Evolutionary conservation across 305 asterid genomes (phyloP).

Genomic region (Ilex paraguariensis): DNA sequence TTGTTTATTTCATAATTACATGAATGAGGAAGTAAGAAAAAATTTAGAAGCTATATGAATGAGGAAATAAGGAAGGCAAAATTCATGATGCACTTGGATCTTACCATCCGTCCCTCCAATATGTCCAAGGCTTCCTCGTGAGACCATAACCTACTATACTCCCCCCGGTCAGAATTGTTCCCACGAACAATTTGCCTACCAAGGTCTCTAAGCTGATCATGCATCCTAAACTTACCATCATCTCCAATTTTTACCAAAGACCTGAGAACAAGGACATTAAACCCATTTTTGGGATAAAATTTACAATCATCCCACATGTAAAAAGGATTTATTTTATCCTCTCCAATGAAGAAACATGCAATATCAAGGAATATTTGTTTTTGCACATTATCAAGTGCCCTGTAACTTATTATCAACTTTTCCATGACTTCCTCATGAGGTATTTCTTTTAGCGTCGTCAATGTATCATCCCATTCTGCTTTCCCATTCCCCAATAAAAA

Average conservation of each 20-base stretch:
- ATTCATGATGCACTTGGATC: neutral
- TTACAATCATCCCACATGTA: neutral
- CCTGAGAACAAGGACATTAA: neutral
- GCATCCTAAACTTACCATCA: neutral
- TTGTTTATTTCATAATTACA: too few species aligned
- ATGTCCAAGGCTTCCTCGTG: neutral
- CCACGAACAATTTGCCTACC: neutral
- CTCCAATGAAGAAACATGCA: neutral
- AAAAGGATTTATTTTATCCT: neutral
- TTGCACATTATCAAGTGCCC: neutral
- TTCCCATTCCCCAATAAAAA: neutral
- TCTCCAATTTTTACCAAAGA: neutral
- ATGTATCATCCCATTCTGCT: neutral
- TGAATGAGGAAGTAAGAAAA: too few species aligned
- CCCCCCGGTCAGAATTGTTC: neutral
- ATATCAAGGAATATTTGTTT: constrained; percentile 2
- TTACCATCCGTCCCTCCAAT: neutral
- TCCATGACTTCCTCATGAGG: constrained; percentile 1
- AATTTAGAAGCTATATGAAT: neutral
- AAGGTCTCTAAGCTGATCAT: neutral
- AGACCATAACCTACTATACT: neutral
- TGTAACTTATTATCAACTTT: constrained; percentile 6
- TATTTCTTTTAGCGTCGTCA: constrained; percentile 1
- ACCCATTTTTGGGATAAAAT: neutral
- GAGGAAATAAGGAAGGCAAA: neutral